These are phyloP conservation scores for Pythium coloratum DNA, from an alignment of 352 stramenopile species.

Conservation along the genomic window DNA sequence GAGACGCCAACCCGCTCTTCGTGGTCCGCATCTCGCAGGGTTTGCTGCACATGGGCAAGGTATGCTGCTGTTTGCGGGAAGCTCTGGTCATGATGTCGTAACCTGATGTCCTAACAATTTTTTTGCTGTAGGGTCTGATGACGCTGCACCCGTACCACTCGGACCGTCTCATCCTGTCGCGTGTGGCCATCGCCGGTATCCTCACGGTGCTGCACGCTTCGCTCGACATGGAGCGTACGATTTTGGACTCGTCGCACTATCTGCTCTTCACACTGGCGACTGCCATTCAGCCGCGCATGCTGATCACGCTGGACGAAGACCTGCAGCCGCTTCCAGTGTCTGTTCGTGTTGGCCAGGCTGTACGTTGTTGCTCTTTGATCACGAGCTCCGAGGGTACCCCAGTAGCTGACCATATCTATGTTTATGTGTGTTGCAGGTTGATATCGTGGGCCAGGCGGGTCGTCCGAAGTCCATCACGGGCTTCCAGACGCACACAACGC, in stretches of 20 bases:
- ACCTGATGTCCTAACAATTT: slow-evolving; percentile 5
- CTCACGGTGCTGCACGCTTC: slow-evolving; percentile 95
- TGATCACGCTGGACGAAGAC: slow-evolving; percentile 97
- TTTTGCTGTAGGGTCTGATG: slow-evolving; percentile 88
- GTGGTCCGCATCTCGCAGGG: slow-evolving; percentile 98
- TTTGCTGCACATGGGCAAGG: slow-evolving; percentile 99
- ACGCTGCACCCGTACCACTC: slow-evolving; percentile 98
- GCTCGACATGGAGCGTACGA: slow-evolving; percentile 97
- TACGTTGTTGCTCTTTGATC: slow-evolving; percentile 33
- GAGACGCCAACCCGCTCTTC: slow-evolving; percentile 97
- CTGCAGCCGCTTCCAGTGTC: slow-evolving; percentile 95
- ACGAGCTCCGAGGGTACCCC: too few relatives aligned
- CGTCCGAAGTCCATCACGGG: slow-evolving; percentile 99
- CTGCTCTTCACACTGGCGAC: slow-evolving; percentile 98
- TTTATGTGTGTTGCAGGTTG: slow-evolving; percentile 61
- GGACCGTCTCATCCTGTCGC: slow-evolving; percentile 90
- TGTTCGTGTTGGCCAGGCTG: slow-evolving; percentile 98
- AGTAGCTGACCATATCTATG: not conserved
- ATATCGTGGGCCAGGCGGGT: slow-evolving; percentile 99
- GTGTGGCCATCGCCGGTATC: slow-evolving; percentile 93
- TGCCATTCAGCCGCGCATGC: slow-evolving; percentile 98
- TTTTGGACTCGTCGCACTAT: slow-evolving; percentile 98
- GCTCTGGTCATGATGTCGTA: not conserved
- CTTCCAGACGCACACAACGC: slow-evolving; percentile 99
- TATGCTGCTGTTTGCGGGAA: slow-evolving; percentile 11